Base-by-base conservation (phyloP, 495 filamentous ascomycete species). In the Talaromyces thailandensis region DNA sequence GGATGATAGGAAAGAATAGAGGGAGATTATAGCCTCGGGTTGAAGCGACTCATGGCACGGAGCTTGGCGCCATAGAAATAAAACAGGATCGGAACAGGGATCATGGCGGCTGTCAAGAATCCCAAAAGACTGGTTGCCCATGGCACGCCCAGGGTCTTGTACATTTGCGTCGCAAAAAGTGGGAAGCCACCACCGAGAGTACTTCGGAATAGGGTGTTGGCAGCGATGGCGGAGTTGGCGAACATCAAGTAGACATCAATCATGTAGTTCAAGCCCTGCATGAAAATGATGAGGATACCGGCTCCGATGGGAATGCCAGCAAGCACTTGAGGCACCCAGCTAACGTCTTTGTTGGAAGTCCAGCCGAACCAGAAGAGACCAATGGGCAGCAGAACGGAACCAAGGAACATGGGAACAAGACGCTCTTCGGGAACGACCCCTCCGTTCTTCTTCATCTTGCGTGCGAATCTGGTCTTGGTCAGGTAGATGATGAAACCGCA, bases 1-100 rank as follows among this genome's bases (percentile, higher is more conserved):
- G 21, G 16, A 45, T 18, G 16, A 45, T 45, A 21, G 11, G 43
- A 48, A 8, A 48, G 6, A 8, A 7, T 9, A 48, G n/a, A 48
- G 18, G 9, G 35, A 40, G 29, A 43, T 40, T 52, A 62, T 21
- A 77, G 72, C 69, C 78, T 75, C 9, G 78, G 78, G 14, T 69
- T 71, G 62, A 77, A 80, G 56, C 71, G 77, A 64, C 79, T 82
- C 76, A 76, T 72, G 37, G 68, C 70, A 50, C 87, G 73, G 48
- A 92, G 86, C 72, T 75, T 80, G 67, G 78, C 80, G 3, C 88
- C 89, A 64, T 82, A 91, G n/a, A 82, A 70, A 65, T 78, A 91
- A 70, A 93, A 92, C 29, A 88, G 65, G 57, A 88, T 76, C 5
- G 89, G 89, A 23, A 90, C 84, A 0, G 88, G 88, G 11, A 90